A percentile compares a stretch with the other conserved stretches of the same genome.
Conservation (phyloP, 345 rosid species). For the Pelargonium nanum region DNA sequence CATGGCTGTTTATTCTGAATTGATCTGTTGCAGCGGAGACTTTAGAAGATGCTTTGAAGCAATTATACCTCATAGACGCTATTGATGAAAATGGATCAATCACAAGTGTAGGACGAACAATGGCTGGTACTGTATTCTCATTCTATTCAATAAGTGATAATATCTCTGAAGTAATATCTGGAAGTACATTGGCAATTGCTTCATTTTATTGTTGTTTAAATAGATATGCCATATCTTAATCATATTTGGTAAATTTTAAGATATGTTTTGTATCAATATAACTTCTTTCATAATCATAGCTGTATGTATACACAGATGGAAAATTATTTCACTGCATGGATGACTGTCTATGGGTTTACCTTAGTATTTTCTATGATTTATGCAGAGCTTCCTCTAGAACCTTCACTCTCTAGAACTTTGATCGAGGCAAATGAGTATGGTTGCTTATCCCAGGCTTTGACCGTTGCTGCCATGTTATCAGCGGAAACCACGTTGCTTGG, state of each 20-base stretch:
- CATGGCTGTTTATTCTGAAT: background rate
- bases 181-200: background rate
- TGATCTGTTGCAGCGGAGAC: constrained; percentile 57
- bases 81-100: constrained; percentile 78
- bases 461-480: constrained; percentile 93
- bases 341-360: background rate
- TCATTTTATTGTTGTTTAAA: background rate
- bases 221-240: too few species aligned
- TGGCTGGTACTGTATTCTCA: constrained; percentile 63
- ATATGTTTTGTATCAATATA: constrained; percentile 1
- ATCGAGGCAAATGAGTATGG: constrained; percentile 77
- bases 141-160: constrained; percentile 1
- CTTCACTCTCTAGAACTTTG: constrained; percentile 87
- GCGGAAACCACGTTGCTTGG: constrained; percentile 84
- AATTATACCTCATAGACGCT: constrained; percentile 83
- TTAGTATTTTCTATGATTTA: constrained; percentile 14
- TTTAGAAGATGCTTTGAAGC: constrained; percentile 83
- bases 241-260: background rate
- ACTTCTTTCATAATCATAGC: background rate
- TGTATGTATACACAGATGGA: background rate
- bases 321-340: background rate
- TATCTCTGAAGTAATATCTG: constrained; percentile 3
- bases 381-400: constrained; percentile 93
- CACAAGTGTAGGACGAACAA: constrained; percentile 66
- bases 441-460: constrained; percentile 83